Conservation (phyloP, 805 yeast species). For the Yamadazyma philogaea region DNA sequence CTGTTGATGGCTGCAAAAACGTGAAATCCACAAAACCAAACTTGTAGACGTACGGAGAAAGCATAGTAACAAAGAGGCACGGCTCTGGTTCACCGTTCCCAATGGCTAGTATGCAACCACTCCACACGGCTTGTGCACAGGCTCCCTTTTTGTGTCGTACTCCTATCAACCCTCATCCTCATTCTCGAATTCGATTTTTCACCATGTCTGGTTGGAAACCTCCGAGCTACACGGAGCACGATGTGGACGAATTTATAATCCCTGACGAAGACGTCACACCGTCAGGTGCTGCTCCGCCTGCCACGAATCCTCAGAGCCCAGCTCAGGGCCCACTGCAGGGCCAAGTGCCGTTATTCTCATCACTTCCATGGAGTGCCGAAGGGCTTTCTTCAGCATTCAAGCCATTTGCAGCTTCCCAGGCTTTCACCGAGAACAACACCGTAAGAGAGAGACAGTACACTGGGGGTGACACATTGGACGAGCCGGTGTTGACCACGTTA, state of each 20-base stretch:
- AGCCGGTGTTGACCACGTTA: slow-evolving; percentile 60
- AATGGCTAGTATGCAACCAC: neutral
- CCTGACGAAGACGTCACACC: slow-evolving; percentile 27
- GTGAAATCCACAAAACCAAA: no score
- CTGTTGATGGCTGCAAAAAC: no score
- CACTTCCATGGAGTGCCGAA: slow-evolving; percentile 13
- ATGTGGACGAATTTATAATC: slow-evolving; percentile 33
- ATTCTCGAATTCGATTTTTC: neutral
- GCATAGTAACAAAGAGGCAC: no score
- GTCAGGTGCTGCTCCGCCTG: neutral
- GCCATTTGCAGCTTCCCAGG: slow-evolving; percentile 24
- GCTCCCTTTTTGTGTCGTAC: neutral
- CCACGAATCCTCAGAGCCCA: neutral
- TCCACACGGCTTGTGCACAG: neutral
- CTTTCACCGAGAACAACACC: slow-evolving; percentile 21
- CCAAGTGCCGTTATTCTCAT: slow-evolving; percentile 1
- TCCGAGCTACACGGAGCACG: slow-evolving; percentile 11
- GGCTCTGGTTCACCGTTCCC: no score
- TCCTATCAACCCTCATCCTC: neutral
- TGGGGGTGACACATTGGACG: slow-evolving; percentile 73
- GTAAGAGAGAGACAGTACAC: slow-evolving; percentile 50
- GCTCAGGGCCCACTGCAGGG: neutral
- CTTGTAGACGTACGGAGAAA: no score
- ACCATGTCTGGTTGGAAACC: slow-evolving; percentile 10
- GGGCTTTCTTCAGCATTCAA: slow-evolving; percentile 35